phyloP scores from a whole-genome alignment of 2,329 filamentous ascomycete genomes.

The Diaporthe destruens region DNA sequence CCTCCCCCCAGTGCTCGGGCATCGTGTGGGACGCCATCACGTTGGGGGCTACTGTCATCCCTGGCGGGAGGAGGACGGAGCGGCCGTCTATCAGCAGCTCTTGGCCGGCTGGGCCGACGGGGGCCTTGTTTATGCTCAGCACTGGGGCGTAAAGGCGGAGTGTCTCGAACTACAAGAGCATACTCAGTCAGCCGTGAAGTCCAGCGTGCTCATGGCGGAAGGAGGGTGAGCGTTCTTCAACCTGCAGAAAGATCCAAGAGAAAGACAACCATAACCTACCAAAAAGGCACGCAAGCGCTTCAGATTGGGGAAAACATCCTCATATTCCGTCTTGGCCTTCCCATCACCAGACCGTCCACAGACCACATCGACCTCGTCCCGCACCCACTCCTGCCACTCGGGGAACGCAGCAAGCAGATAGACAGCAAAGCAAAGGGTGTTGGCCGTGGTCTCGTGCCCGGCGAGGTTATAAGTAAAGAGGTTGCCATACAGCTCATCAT shows the following conservation, averaged over 20 bases:
- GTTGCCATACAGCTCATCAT: constrained; percentile 8
- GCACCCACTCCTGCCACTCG: constrained; percentile 21
- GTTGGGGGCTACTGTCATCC: constrained; percentile 17
- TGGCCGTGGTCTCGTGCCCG: constrained; percentile 13
- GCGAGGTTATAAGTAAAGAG: constrained; percentile 27
- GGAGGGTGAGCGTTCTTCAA: too few relatives aligned
- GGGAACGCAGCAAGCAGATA: constrained; percentile 18
- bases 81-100: constrained; percentile 5
- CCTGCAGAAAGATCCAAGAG: too few relatives aligned
- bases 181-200: neutral
- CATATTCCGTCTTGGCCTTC: neutral
- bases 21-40: constrained; percentile 8
- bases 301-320: constrained; percentile 8
- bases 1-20: constrained; percentile 11
- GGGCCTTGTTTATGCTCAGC: constrained; percentile 5
- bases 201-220: neutral
- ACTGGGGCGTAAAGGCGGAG: constrained; percentile 25
- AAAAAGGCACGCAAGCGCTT: constrained; percentile 14
- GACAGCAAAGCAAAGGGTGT: neutral
- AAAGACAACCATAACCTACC: too few relatives aligned
- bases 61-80: neutral
- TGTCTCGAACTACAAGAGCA: constrained; percentile 3
- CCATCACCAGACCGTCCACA: neutral
- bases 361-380: constrained; percentile 15
- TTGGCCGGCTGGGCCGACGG: constrained; percentile 20